Conservation (phyloP, 495 filamentous ascomycete genomes). For the Sphaerosporella brunnea region DNA sequence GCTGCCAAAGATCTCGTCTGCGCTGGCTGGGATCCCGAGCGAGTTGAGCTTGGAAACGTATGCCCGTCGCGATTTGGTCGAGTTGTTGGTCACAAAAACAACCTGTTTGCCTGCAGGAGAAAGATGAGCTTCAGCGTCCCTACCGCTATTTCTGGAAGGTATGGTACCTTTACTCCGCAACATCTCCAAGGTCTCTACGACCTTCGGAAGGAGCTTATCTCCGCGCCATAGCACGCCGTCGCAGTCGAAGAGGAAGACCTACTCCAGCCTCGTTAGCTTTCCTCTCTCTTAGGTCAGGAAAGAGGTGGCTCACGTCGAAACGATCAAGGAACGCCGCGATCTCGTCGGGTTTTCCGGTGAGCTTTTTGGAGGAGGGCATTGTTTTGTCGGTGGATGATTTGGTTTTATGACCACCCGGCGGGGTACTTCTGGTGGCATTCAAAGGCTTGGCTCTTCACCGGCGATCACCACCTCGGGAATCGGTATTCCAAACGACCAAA, state of each 20-base stretch:
- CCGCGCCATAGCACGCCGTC: conserved; percentile 97
- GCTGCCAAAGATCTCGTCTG: conserved; percentile 87
- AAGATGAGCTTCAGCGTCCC: no score
- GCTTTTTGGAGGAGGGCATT: background rate
- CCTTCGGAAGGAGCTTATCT: conserved; percentile 67
- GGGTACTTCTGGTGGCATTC: no score
- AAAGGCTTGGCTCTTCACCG: no score
- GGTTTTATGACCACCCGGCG: no score
- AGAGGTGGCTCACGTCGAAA: conserved; percentile 78
- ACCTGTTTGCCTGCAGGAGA: conserved; percentile 55
- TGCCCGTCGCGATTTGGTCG: conserved; percentile 80
- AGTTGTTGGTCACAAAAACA: conserved; percentile 98
- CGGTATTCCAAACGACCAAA: no score
- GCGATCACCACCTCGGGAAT: no score
- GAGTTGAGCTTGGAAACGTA: conserved; percentile 80
- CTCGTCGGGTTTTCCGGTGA: background rate
- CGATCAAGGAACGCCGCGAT: conserved; percentile 47
- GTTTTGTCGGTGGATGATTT: no score
- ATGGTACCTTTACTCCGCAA: conserved; percentile 55
- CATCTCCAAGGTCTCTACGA: conserved; percentile 64
- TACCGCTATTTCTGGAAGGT: background rate
- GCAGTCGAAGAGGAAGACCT: conserved; percentile 93
- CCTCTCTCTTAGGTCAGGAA: background rate
- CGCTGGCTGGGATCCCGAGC: conserved; percentile 47
- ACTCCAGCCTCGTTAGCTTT: conserved; percentile 10